Evolutionary conservation across 1,284 basidiomycete species (phyloP), one percentile per base, ranked within the genome.

Genomic region (Microbotryum scabiosae): DNA sequence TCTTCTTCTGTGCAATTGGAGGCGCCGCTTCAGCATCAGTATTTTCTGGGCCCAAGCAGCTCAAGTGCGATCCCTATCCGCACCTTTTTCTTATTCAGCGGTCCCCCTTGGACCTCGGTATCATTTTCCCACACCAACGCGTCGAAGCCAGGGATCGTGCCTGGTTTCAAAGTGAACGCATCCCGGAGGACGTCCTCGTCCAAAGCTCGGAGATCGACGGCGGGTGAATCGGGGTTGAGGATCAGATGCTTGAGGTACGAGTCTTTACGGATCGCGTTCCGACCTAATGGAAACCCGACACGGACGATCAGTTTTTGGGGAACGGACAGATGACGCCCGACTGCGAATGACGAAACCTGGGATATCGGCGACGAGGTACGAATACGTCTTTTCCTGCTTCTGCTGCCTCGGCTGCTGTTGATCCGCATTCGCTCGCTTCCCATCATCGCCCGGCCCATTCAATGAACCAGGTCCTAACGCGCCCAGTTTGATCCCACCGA

Each of bases 341-440:
- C 30, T 30, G 8, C 30, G 30, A 16, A 41, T 18, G 23, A 47
- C 66, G 32, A 2, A 2, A 71, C 70, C 70, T 44, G 68, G 67
- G 9, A 71, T 63, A 59, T 71, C 70, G 3, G 47, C 60, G 16
- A 71, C 59, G 52, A 71, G 55, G 50, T 65, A 60, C 9, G 62
- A 54, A 49, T 67, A 71, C 23, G 59, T 56, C 54, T 67, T 71
- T 25, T 71, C 69, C 66, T 69, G 69, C 54, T 62, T 64, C 16
- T 57, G 46, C 47, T 48, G 26, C 44, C 67, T 67, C 41, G 49
- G 54, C 36, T 62, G 62, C 41, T 48, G 54, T 30, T 62, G 62
- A n/a, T 20, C 51, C 53, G 23, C 53, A 28, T 16, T 47, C 14
- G 12, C 28, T 9, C n/a, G 21, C 30, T 30, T 26, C 7, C 8